A percentile compares a stretch with the other conserved stretches of the same genome.
Evolutionary conservation across 1,284 basidiomycete species (phyloP).

Genomic region (Microbotryum silenes-acaulis): DNA sequence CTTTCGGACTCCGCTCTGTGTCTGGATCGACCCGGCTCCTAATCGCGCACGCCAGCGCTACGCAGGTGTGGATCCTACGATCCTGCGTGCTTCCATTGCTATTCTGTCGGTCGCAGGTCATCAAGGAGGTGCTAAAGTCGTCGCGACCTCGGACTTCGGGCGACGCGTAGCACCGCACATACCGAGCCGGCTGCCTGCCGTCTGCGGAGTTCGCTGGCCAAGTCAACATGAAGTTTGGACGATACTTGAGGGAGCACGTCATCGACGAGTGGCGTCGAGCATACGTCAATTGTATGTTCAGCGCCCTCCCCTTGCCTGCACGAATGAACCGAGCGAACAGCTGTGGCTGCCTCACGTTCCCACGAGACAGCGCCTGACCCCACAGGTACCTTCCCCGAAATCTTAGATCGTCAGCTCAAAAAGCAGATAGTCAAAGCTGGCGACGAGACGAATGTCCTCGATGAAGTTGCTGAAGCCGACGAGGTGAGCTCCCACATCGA

Average conservation of each 20-base stretch:
- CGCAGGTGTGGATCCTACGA: too few relatives aligned
- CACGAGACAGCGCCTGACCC: conserved; percentile 11
- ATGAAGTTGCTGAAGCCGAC: conserved; percentile 2
- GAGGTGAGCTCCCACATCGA: background rate
- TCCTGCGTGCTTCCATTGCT: too few relatives aligned
- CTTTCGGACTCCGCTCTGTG: too few relatives aligned
- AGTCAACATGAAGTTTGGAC: conserved; percentile 19
- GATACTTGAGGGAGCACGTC: conserved; percentile 16
- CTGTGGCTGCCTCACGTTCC: background rate
- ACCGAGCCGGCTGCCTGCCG: too few relatives aligned
- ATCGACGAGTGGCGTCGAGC: conserved; percentile 25
- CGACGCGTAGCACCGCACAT: too few relatives aligned
- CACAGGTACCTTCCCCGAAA: too few relatives aligned
- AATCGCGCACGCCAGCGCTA: too few relatives aligned
- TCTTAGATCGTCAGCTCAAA: conserved; percentile 18
- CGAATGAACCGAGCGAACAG: background rate
- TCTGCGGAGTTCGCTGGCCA: too few relatives aligned
- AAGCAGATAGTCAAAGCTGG: conserved; percentile 25
- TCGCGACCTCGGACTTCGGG: too few relatives aligned
- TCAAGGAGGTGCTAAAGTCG: too few relatives aligned
- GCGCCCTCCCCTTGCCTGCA: background rate
- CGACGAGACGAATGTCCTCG: conserved; percentile 16
- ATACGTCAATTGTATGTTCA: conserved; percentile 23
- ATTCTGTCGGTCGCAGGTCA: too few relatives aligned
- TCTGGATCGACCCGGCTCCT: too few relatives aligned